Percentiles rank a stretch among this genome's conserved stretches.
Conservation (phyloP, 371 early-diverging fungal species). For the Dichotomocladium elegans region DNA sequence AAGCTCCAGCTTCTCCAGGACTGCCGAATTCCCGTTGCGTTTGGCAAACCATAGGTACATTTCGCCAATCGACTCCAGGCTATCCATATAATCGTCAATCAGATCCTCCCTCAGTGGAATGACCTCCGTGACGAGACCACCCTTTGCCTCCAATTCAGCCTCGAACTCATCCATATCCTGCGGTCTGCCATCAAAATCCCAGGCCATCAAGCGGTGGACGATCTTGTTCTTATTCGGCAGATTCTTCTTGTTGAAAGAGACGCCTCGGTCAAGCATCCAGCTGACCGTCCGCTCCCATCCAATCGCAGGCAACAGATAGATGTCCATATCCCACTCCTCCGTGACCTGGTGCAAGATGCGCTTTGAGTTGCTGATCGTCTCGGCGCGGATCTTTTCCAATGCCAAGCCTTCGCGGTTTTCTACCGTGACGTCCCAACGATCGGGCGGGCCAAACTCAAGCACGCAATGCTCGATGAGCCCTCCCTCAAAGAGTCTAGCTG, state of each 20-base stretch:
- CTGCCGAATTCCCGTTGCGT: conserved; percentile 16
- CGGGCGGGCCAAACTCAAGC: conserved; percentile 43
- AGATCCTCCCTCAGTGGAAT: conserved; percentile 22
- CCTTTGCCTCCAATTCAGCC: conserved; percentile 24
- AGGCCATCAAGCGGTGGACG: conserved; percentile 28
- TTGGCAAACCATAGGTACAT: conserved; percentile 47
- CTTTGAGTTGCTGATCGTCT: conserved; percentile 17
- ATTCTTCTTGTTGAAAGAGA: conserved; percentile 18
- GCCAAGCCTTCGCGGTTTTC: conserved; percentile 9
- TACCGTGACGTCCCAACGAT: conserved; percentile 42
- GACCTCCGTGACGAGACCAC: conserved; percentile 32
- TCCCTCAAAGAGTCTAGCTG: conserved; percentile 25
- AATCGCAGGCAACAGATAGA: conserved; percentile 34
- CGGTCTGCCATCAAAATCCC: conserved; percentile 39
- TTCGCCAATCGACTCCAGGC: conserved; percentile 33
- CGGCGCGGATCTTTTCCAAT: conserved; percentile 12
- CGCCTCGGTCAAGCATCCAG: conserved; percentile 27
- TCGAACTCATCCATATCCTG: conserved; percentile 40
- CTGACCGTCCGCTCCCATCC: conserved; percentile 35
- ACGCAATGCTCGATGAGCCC: conserved; percentile 35
- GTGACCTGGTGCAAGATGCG: conserved; percentile 4
- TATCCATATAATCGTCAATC: conserved; percentile 32
- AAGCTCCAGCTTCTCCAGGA: conserved; percentile 11
- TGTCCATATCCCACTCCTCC: conserved; percentile 36
- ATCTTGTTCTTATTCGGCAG: conserved; percentile 20